A percentile compares a stretch with the other conserved stretches of the same genome.
Conservation (phyloP, 495 filamentous ascomycete species). For the Penicillium riverlandense region DNA sequence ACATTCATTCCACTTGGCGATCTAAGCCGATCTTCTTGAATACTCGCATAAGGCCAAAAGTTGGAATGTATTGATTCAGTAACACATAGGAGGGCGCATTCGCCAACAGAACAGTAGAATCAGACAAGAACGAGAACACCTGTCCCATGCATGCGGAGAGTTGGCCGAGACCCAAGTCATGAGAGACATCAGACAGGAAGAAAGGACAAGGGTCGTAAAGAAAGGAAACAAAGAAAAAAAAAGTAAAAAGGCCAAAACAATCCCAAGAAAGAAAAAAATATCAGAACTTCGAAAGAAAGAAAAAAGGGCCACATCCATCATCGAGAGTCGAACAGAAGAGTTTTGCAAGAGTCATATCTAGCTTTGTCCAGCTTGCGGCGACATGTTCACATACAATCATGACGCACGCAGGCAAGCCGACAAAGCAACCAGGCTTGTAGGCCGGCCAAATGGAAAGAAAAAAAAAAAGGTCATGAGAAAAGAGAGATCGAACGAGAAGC, state of each 20-base stretch:
- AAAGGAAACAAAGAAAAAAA: slow-evolving; percentile 16
- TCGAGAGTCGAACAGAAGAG: not conserved
- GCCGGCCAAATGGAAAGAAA: slow-evolving; percentile 16
- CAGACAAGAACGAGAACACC: slow-evolving; percentile 33
- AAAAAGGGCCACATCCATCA: slow-evolving; percentile 11
- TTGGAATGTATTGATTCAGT: slow-evolving; percentile 16
- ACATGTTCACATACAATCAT: slow-evolving; percentile 17
- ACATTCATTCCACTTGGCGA: not conserved
- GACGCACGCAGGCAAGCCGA: slow-evolving; percentile 16
- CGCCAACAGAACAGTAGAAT: slow-evolving; percentile 26
- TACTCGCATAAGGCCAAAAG: too few relatives aligned
- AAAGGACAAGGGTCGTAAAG: slow-evolving; percentile 12
- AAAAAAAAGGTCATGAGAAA: slow-evolving; percentile 4
- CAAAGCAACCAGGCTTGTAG: slow-evolving; percentile 38
- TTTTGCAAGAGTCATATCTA: slow-evolving; percentile 18
- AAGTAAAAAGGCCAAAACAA: slow-evolving; percentile 8
- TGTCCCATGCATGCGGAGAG: slow-evolving; percentile 38
- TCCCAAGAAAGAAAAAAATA: slow-evolving; percentile 10
- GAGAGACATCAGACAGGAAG: slow-evolving; percentile 25
- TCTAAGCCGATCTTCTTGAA: too few relatives aligned
- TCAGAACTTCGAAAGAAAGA: slow-evolving; percentile 16
- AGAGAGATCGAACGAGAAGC: not conserved
- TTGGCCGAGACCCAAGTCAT: slow-evolving; percentile 29
- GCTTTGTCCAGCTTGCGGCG: slow-evolving; percentile 23
- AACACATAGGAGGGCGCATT: slow-evolving; percentile 27